A percentile compares a stretch with the other conserved stretches of the same genome.
Conservation (phyloP, 345 rosid species). For the Dipteronia dyeriana region DNA sequence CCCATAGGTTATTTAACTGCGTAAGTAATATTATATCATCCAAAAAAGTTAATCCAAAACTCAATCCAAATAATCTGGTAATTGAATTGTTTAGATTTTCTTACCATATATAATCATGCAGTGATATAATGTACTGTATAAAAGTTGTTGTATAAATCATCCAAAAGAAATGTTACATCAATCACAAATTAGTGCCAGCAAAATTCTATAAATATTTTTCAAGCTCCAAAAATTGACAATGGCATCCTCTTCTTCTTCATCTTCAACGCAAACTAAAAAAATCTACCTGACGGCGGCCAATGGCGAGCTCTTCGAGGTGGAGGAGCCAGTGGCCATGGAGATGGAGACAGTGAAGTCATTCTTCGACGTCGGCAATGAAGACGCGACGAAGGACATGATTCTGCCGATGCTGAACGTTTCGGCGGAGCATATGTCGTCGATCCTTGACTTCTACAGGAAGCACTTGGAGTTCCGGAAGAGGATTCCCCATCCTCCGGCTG, state of each 20-base stretch:
- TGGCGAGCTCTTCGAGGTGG: constrained; percentile 24
- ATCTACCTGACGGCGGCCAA: constrained; percentile 31
- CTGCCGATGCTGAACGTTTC: constrained; percentile 38
- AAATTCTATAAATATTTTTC: too few species aligned
- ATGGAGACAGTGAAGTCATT: constrained; percentile 28
- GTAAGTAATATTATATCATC: too few species aligned
- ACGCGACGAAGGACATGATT: neutral
- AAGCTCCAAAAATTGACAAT: neutral
- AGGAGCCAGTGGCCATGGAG: constrained; percentile 35
- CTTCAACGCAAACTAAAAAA: neutral
- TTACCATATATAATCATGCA: too few species aligned
- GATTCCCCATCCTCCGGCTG: neutral
- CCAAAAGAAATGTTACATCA: too few species aligned
- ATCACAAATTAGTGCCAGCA: too few species aligned
- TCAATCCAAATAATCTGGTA: too few species aligned
- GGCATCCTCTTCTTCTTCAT: neutral
- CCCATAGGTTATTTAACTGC: too few species aligned
- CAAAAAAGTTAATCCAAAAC: too few species aligned
- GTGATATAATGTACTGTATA: too few species aligned
- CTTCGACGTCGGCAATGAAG: constrained; percentile 24
- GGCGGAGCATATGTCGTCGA: constrained; percentile 11
- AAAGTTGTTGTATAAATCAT: too few species aligned
- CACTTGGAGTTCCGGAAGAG: constrained; percentile 19
- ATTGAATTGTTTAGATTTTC: too few species aligned
- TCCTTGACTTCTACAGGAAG: constrained; percentile 31